Conservation (phyloP, 2,329 filamentous ascomycete genomes). For the Anisogramma anomala region DNA sequence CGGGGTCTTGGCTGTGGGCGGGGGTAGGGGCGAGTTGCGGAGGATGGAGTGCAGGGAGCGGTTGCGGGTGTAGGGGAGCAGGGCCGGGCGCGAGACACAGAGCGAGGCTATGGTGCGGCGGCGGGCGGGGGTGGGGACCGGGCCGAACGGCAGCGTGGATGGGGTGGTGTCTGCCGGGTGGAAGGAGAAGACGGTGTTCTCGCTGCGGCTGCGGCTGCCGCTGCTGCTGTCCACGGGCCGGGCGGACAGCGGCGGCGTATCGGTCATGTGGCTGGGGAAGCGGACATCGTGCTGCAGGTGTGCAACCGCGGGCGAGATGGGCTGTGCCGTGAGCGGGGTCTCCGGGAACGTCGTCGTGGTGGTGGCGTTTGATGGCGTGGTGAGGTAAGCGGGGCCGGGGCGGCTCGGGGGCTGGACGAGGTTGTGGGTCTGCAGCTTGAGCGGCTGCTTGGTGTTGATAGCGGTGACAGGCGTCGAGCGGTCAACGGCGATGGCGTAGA, state of each 20-base stretch:
- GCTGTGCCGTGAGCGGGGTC: constrained; percentile 41
- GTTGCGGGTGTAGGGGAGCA: constrained; percentile 46
- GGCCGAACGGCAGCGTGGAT: not conserved
- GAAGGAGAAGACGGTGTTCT: constrained; percentile 32
- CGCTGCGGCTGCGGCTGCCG: not conserved
- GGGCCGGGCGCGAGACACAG: constrained; percentile 14
- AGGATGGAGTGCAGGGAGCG: constrained; percentile 51
- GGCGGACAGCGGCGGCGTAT: constrained; percentile 47
- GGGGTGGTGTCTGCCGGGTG: constrained; percentile 16
- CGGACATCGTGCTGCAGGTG: constrained; percentile 27
- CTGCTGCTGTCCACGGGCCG: constrained; percentile 31
- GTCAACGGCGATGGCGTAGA: constrained; percentile 52
- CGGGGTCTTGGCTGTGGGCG: constrained; percentile 37
- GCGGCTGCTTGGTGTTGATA: constrained; percentile 32
- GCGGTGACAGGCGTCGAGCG: constrained; percentile 42
- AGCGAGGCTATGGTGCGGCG: constrained; percentile 18
- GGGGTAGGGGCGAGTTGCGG: constrained; percentile 52
- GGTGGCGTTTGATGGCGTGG: constrained; percentile 26
- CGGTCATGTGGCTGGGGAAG: constrained; percentile 48
- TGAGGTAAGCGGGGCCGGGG: no score
- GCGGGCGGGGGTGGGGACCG: constrained; percentile 1
- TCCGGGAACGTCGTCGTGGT: constrained; percentile 38
- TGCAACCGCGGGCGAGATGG: constrained; percentile 34
- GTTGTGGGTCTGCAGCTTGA: constrained; percentile 28
- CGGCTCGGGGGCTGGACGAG: constrained; percentile 14